These are phyloP conservation scores for Hypoxylon sp. DNA, from an alignment of 2,329 filamentous ascomycete species.

Conservation along the genomic window DNA sequence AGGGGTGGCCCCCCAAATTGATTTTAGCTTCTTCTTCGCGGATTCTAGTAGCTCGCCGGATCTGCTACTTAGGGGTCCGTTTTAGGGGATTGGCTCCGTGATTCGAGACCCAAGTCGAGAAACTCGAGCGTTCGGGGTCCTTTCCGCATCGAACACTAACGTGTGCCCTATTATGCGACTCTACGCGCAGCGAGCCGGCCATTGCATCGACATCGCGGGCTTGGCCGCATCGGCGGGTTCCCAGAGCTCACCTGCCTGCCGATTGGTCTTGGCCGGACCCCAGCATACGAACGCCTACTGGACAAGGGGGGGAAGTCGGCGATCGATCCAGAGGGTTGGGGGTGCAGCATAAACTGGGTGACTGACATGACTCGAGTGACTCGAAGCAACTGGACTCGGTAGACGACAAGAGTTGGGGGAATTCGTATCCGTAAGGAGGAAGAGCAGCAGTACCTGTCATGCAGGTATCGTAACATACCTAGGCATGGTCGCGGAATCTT, in stretches of 20 bases:
- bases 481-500: constrained; percentile 27
- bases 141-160: constrained; percentile 42
- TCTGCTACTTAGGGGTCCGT: constrained; percentile 39
- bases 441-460: constrained; percentile 18
- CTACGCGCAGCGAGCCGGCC: constrained; percentile 36
- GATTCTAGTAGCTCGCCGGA: constrained; percentile 44
- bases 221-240: constrained; percentile 47
- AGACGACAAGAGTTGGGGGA: constrained; percentile 31
- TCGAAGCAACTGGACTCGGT: constrained; percentile 15
- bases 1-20: constrained; percentile 15
- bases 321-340: constrained; percentile 38
- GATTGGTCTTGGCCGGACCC: constrained; percentile 45
- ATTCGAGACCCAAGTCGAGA: constrained; percentile 36
- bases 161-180: constrained; percentile 40
- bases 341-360: constrained; percentile 23
- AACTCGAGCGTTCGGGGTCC: constrained; percentile 31
- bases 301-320: constrained; percentile 33
- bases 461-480: constrained; percentile 30
- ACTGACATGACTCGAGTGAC: constrained; percentile 11
- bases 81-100: constrained; percentile 42
- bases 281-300: constrained; percentile 35
- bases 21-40: constrained; percentile 44
- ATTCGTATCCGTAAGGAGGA: constrained; percentile 33
- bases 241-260: constrained; percentile 45
- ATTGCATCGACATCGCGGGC: constrained; percentile 38